Evolutionary conservation across 495 filamentous ascomycete genomes (phyloP), one percentile per base, ranked within the genome.

Genomic region (Emericellopsis terricola): DNA sequence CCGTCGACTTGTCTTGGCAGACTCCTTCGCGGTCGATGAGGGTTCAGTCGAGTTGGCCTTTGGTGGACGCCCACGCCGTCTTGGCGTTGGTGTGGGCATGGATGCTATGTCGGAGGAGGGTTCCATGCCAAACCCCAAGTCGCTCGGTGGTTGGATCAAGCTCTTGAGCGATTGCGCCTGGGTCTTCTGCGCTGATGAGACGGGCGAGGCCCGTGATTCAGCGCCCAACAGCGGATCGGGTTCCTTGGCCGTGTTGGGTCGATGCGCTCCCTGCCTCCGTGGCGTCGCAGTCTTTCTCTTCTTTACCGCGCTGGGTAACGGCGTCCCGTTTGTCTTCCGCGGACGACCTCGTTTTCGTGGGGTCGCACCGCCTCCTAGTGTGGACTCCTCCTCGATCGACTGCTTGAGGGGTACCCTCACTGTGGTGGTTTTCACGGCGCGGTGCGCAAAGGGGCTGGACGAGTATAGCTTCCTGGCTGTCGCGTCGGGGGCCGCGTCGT

Each of bases 381-480:
- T 47, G 19, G 40, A 46, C 33, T 59, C 60, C 8, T 57, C 51
- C 33, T 62, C 55, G 20, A 47, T 57, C 28, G 65, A 40, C 6
- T 65, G 64, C 28, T 63, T 65, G 18, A 71, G 41, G 7, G 65
- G 67, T 14, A 71, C 55, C 4, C 50, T 62, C 5, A 55, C 62
- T 0, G 61, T 56, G 4, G 51, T 62, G 1, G 53, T 48, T 9
- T 45, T 49, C 9, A 51, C 46, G 44, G 29, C 45, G 47, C 15
- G 28, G 15, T 38, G 31, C 14, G 38, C 37, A 14, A 20, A 20
- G 5, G 60, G 55, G 8, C 52, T 45, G 9, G 57, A 43, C 27
- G 47, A 48, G 36, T 64, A 65, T 8, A 35, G 21, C 33, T 26
- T 35, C 19, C 33, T 15, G 15, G 20, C 27, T 15, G 33, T 35